A percentile compares a stretch with the other conserved stretches of the same genome.
Evolutionary conservation across 2,329 filamentous ascomycete genomes (phyloP).

Genomic region (Nigrospora sphaerica): DNA sequence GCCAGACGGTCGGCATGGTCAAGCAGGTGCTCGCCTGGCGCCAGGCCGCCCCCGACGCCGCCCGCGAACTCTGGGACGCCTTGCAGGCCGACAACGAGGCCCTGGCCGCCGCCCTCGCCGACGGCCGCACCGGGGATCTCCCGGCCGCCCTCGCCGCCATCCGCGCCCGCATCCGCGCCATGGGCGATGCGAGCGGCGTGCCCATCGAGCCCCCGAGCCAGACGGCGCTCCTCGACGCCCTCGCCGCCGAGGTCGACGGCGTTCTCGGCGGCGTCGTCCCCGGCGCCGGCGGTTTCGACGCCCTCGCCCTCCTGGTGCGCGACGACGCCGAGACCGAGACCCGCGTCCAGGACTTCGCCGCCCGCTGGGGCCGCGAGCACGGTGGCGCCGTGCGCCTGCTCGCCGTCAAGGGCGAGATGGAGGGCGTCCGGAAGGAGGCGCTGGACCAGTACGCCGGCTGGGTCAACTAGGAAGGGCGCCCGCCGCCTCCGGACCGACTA

Average conservation of each 20-base stretch:
- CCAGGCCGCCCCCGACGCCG: slow-evolving; percentile 52
- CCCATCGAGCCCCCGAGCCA: slow-evolving; percentile 86
- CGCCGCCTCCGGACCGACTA: too few species aligned
- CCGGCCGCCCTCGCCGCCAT: slow-evolving; percentile 39
- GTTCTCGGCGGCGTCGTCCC: slow-evolving; percentile 90
- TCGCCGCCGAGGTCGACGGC: slow-evolving; percentile 60
- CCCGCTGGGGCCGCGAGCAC: slow-evolving; percentile 54
- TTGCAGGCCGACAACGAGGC: slow-evolving; percentile 69
- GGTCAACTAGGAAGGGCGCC: slow-evolving; percentile 6
- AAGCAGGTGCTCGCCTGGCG: slow-evolving; percentile 85
- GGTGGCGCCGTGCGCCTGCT: slow-evolving; percentile 62
- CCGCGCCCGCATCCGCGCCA: slow-evolving; percentile 62
- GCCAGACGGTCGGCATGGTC: slow-evolving; percentile 91
- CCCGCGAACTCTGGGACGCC: slow-evolving; percentile 64
- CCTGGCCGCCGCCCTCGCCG: slow-evolving; percentile 58
- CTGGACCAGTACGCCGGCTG: slow-evolving; percentile 20
- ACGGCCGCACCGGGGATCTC: slow-evolving; percentile 35
- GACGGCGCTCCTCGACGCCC: slow-evolving; percentile 74
- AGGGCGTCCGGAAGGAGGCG: slow-evolving; percentile 20
- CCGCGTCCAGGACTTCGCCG: slow-evolving; percentile 55
- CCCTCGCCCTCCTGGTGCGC: slow-evolving; percentile 70
- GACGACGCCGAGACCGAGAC: slow-evolving; percentile 61
- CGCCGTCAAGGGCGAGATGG: slow-evolving; percentile 26
- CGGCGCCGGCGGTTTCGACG: slow-evolving; percentile 90
- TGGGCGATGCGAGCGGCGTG: slow-evolving; percentile 68